Evolutionary conservation across 2,329 filamentous ascomycete species (phyloP).

Genomic region (Alternaria gaisen): DNA sequence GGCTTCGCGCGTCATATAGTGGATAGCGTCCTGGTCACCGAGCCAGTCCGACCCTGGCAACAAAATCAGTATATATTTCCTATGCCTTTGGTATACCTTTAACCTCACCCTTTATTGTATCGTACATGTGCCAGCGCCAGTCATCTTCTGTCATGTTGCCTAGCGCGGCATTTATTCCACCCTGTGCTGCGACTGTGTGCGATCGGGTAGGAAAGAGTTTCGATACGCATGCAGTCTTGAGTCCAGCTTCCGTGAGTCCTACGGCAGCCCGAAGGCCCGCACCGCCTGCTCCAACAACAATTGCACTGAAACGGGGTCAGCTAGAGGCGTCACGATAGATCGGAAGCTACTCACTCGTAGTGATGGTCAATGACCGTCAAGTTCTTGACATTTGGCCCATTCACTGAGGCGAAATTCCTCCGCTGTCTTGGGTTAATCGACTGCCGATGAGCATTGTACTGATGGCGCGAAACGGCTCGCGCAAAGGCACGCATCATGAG

Average conservation of each 20-base stretch:
- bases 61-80: background rate
- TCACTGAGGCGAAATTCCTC: slow-evolving; percentile 29
- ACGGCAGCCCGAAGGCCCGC: slow-evolving; percentile 71
- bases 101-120: slow-evolving; percentile 51
- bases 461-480: slow-evolving; percentile 31
- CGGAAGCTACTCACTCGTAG: slow-evolving; percentile 38
- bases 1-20: slow-evolving; percentile 67
- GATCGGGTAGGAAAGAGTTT: slow-evolving; percentile 71
- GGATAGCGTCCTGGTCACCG: slow-evolving; percentile 67
- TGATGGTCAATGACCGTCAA: slow-evolving; percentile 46
- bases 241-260: slow-evolving; percentile 69
- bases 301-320: slow-evolving; percentile 42
- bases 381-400: slow-evolving; percentile 25
- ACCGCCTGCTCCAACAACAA: slow-evolving; percentile 64
- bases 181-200: slow-evolving; percentile 73
- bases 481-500: slow-evolving; percentile 36
- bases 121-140: slow-evolving; percentile 69
- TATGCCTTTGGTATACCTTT: fast-evolving
- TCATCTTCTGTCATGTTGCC: slow-evolving; percentile 66
- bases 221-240: slow-evolving; percentile 71
- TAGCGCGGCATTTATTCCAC: slow-evolving; percentile 68
- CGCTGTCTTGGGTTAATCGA: slow-evolving; percentile 11
- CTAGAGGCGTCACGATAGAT: background rate
- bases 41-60: slow-evolving; percentile 67
- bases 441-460: slow-evolving; percentile 18